Conservation (phyloP, 768 basidiomycete species). For the Collybia sp. region DNA sequence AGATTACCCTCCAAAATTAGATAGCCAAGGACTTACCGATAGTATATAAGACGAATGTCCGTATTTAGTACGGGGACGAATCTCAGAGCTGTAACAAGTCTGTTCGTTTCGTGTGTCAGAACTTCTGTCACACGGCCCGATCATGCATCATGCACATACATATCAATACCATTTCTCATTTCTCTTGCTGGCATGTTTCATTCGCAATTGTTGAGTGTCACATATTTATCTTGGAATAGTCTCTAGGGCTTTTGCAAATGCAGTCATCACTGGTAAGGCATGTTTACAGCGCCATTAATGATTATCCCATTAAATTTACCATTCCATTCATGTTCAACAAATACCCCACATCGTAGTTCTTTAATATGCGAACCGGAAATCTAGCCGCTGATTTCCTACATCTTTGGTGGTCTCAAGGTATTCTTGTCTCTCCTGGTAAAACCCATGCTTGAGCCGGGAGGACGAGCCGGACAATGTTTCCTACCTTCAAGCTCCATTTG, state of each 20-base stretch:
- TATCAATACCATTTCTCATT: conserved; percentile 91
- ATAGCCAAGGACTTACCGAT: no score
- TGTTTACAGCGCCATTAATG: no score
- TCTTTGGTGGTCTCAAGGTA: conserved; percentile 63
- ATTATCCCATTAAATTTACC: no score
- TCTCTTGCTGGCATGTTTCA: conserved; percentile 89
- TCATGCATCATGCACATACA: conserved; percentile 87
- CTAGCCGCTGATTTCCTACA: conserved; percentile 52
- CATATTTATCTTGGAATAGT: conserved; percentile 98
- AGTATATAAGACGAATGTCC: no score
- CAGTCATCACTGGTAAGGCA: conserved; percentile 43
- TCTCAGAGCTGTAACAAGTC: no score
- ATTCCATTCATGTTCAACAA: no score
- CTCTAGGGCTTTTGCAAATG: conserved; percentile 96
- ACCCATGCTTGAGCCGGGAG: background rate
- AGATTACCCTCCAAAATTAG: no score
- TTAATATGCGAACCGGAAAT: conserved; percentile 61
- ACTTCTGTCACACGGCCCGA: no score
- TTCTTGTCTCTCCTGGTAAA: conserved; percentile 42
- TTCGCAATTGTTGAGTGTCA: conserved; percentile 95
- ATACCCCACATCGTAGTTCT: no score
- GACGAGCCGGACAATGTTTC: conserved; percentile 1
- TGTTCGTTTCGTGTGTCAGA: no score
- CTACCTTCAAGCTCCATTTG: conserved; percentile 40
- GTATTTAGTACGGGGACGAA: no score